Conservation (phyloP, 768 basidiomycete species). For the Trametopsis cervina region DNA sequence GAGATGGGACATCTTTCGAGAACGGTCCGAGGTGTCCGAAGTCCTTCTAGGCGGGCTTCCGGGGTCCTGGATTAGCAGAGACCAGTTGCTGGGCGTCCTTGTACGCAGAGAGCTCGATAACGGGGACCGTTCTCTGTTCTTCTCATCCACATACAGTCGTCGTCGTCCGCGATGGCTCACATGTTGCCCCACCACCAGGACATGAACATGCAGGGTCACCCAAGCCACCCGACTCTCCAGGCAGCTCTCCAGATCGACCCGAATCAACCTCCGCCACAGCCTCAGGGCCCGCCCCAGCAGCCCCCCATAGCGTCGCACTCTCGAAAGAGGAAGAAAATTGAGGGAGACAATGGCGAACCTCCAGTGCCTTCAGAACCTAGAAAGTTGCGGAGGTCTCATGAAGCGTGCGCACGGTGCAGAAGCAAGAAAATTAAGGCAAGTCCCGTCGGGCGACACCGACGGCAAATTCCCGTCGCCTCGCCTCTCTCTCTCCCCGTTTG, state of each 20-base stretch:
- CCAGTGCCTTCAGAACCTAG: conserved; percentile 61
- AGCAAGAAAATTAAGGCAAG: conserved; percentile 89
- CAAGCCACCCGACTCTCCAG: conserved; percentile 43
- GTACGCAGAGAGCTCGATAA: conserved; percentile 9
- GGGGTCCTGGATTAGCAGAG: conserved; percentile 12
- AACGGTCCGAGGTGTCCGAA: conserved; percentile 3
- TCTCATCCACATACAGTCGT: background rate
- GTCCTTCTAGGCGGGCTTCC: background rate
- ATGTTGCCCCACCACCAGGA: conserved; percentile 44
- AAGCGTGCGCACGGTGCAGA: conserved; percentile 89
- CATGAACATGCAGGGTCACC: conserved; percentile 24
- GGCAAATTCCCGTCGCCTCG: conserved; percentile 65
- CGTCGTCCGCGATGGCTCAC: conserved; percentile 34
- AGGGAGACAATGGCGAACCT: conserved; percentile 48
- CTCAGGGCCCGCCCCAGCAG: conserved; percentile 34
- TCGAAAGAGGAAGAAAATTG: conserved; percentile 52
- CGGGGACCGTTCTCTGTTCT: conserved; percentile 10
- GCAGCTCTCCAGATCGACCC: conserved; percentile 67
- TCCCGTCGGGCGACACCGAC: conserved; percentile 58
- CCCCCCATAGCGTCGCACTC: conserved; percentile 27
- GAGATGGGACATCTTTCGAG: no score
- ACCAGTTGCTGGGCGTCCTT: conserved; percentile 11
- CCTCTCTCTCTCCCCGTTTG: conserved; percentile 28
- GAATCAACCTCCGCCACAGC: conserved; percentile 44
- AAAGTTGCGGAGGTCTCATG: conserved; percentile 80